phyloP scores from a whole-genome alignment of 1,284 basidiomycete species.

The Tremellales sp. region DNA sequence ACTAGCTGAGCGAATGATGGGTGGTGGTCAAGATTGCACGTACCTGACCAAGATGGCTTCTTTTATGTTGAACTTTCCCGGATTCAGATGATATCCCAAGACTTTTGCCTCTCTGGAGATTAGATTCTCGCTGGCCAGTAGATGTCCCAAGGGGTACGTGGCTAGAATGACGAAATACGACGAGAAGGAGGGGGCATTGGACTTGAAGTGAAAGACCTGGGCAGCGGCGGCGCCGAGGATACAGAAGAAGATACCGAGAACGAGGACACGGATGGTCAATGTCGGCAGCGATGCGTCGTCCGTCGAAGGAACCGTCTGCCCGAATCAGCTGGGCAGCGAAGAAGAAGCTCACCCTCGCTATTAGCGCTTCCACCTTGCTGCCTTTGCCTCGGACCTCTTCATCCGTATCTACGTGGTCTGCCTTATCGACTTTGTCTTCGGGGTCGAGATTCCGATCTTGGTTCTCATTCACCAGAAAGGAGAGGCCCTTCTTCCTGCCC shows the following conservation, averaged over 20 bases:
- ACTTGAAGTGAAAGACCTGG: constrained; percentile 52
- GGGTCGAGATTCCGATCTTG: neutral
- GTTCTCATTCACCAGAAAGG: too few species aligned
- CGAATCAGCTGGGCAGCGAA: neutral
- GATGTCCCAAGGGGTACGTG: constrained; percentile 50
- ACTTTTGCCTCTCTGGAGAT: constrained; percentile 24
- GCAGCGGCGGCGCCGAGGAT: constrained; percentile 53
- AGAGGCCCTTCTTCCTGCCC: neutral
- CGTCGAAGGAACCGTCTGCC: constrained; percentile 52
- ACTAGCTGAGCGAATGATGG: constrained; percentile 33
- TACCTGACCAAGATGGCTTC: constrained; percentile 46
- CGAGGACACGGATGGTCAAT: constrained; percentile 52
- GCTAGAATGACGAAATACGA: constrained; percentile 56
- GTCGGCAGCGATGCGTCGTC: constrained; percentile 55
- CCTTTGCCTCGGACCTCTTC: constrained; percentile 38
- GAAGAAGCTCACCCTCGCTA: constrained; percentile 27
- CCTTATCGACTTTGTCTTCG: neutral
- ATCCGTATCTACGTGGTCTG: constrained; percentile 5
- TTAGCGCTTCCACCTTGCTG: constrained; percentile 34
- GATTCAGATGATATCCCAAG: constrained; percentile 50
- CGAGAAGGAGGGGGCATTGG: constrained; percentile 53
- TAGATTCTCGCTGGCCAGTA: constrained; percentile 39
- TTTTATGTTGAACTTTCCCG: constrained; percentile 53
- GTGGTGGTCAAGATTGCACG: neutral
- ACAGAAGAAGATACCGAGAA: constrained; percentile 55